Conservation (phyloP, 2,329 filamentous ascomycete species). For the Ascochyta viciae-villosae region DNA sequence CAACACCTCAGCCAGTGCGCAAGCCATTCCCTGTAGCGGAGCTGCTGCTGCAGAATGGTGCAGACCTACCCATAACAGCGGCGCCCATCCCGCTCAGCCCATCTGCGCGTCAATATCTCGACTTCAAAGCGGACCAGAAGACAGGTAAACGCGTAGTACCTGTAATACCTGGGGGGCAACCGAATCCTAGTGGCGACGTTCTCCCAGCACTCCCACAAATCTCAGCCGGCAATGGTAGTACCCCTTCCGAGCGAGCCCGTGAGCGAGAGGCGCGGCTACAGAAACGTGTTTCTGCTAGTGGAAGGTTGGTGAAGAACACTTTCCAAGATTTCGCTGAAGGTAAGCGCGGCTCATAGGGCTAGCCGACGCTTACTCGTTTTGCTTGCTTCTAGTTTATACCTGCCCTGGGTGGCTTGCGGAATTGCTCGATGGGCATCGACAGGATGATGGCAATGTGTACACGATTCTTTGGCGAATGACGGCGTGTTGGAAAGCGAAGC, state of each 20-base stretch:
- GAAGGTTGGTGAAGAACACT: constrained; percentile 50
- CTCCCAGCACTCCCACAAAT: constrained; percentile 68
- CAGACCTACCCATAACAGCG: constrained; percentile 77
- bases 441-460: constrained; percentile 24
- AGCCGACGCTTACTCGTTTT: constrained; percentile 38
- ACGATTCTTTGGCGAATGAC: not conserved
- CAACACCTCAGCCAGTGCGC: constrained; percentile 50
- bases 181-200: constrained; percentile 60
- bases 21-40: constrained; percentile 86
- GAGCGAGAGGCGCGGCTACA: constrained; percentile 48
- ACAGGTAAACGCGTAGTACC: constrained; percentile 48
- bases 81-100: constrained; percentile 85
- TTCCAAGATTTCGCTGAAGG: constrained; percentile 40
- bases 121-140: constrained; percentile 69
- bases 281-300: constrained; percentile 50
- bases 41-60: constrained; percentile 90
- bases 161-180: constrained; percentile 58
- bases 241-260: constrained; percentile 46
- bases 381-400: constrained; percentile 44
- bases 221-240: constrained; percentile 49
- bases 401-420: constrained; percentile 42
- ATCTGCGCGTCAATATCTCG: constrained; percentile 82
- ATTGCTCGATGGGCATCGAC: constrained; percentile 41
- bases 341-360: constrained; percentile 44
- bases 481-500: constrained; percentile 4